Evolutionary conservation across 257 asterid genomes (phyloP), one percentile per base, ranked within the genome.

Genomic region (Primulina tabacum): DNA sequence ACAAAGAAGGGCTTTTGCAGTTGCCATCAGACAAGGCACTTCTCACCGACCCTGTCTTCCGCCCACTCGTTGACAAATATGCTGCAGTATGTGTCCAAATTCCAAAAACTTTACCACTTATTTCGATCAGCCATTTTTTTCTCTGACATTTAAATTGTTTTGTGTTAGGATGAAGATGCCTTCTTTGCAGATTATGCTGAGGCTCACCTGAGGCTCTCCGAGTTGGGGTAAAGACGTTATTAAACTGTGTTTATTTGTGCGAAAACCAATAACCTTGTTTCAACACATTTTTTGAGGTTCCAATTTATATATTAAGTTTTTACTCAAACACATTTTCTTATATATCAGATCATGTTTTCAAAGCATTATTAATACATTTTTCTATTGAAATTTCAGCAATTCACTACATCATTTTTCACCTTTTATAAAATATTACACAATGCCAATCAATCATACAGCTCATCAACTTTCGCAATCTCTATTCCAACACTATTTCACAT

Each of bases 191-290:
- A 87, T 77, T 91, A 89, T 73, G 92, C 95, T 43, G 88, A 85
- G 75, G 86, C 97, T 71, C 97, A 87, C 82, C 58, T 85, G 47
- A 91, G 87, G 77, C 95, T 91, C 73, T 87, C 97, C 0, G 97
- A 91, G 81, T 89, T 91, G 3, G 96, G 96, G 97, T 90, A 73
- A 24, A 76, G 80, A 16, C 5, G 0, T 1, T 50, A 50, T 16
- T 6, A 16, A 50, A 8, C 7, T 14, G 55, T 14, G 55, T 14
- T 14, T 16, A 7, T 5, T 50, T 50, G 20, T 50, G 21, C 21
- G 8, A 50, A 50, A 50, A 16, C 21, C 57, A 17, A 50, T 50
- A 6, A 50, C 21, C 9, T 50, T 50, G 14, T 50, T 17, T 50
- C 20, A 16, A 5, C 57, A 5, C 21, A 16, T 47, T 16, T 32